Evolutionary conservation across 2,329 filamentous ascomycete species (phyloP).

Genomic region (Acrodontium crateriforme): DNA sequence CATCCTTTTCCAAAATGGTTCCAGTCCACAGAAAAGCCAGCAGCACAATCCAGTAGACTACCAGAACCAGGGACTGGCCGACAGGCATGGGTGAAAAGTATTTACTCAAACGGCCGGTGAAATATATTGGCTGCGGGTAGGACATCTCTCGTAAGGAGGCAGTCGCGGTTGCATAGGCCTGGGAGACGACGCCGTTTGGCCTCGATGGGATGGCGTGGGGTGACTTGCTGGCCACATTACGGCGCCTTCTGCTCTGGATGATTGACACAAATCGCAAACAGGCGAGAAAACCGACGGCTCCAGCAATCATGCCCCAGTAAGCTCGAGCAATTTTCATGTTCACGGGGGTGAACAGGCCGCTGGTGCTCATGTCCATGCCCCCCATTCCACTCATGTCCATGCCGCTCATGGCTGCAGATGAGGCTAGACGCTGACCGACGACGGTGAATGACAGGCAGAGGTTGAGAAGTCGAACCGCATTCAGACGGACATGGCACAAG

Average conservation of each 20-base stretch:
- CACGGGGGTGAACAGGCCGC: conserved; percentile 11
- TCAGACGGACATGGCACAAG: too few relatives aligned
- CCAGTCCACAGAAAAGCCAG: conserved; percentile 18
- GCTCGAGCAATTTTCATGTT: conserved; percentile 15
- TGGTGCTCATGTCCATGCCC: conserved; percentile 17
- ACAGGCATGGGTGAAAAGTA: conserved; percentile 20
- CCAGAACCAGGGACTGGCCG: conserved; percentile 16
- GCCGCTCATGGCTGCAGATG: conserved; percentile 11
- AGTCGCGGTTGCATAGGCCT: conserved; percentile 15
- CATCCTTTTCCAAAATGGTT: conserved; percentile 13
- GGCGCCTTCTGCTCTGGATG: conserved; percentile 7
- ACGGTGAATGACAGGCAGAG: background rate
- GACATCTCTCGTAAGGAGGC: conserved; percentile 14
- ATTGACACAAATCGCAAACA: conserved; percentile 6
- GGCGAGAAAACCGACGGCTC: conserved; percentile 13
- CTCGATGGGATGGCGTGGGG: conserved; percentile 11
- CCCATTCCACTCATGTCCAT: conserved; percentile 9
- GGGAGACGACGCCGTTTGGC: conserved; percentile 11
- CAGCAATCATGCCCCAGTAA: conserved; percentile 19
- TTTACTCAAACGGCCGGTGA: conserved; percentile 16
- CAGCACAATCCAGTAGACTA: conserved; percentile 19
- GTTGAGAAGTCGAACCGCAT: background rate
- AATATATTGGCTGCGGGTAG: conserved; percentile 18
- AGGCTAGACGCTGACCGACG: background rate
- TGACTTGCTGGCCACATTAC: background rate